Evolutionary conservation across 1,284 basidiomycete species (phyloP).

Genomic region (Cryptococcus sp.): DNA sequence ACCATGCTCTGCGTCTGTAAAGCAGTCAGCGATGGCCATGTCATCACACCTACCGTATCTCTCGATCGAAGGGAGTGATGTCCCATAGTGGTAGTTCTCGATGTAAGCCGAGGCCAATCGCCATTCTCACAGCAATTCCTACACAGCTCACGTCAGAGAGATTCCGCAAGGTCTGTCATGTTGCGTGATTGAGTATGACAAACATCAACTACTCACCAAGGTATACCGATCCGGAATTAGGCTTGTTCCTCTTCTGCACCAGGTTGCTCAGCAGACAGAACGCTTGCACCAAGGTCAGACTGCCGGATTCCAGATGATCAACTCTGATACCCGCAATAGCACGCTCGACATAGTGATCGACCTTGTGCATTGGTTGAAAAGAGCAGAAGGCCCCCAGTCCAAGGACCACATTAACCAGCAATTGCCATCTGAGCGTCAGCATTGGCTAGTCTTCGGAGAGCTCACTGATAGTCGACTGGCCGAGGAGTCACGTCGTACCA

Average conservation of each 20-base stretch:
- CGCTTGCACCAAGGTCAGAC: conserved; percentile 31
- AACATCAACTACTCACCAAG: conserved; percentile 4
- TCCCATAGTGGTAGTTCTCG: conserved; percentile 29
- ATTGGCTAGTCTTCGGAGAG: neutral
- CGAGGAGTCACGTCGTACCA: conserved; percentile 25
- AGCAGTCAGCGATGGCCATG: neutral
- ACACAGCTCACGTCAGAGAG: no score
- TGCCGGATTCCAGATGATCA: conserved; percentile 28
- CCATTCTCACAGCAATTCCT: conserved; percentile 37
- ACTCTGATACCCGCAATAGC: conserved; percentile 17
- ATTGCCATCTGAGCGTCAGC: conserved; percentile 20
- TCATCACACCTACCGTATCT: conserved; percentile 15
- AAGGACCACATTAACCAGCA: conserved; percentile 25
- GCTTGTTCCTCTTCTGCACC: conserved; percentile 35
- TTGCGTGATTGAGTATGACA: no score
- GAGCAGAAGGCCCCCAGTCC: conserved; percentile 32
- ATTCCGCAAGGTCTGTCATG: no score
- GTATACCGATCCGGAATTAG: conserved; percentile 27
- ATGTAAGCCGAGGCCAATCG: conserved; percentile 36
- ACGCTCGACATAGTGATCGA: conserved; percentile 27
- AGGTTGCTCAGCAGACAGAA: conserved; percentile 33
- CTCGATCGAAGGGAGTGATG: conserved; percentile 34
- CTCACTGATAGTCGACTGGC: conserved; percentile 21
- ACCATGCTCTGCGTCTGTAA: conserved; percentile 33
- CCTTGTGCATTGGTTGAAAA: conserved; percentile 21